phyloP scores from a whole-genome alignment of 2,329 filamentous ascomycete genomes.

The Nothophaeocryptopus gaeumannii region DNA sequence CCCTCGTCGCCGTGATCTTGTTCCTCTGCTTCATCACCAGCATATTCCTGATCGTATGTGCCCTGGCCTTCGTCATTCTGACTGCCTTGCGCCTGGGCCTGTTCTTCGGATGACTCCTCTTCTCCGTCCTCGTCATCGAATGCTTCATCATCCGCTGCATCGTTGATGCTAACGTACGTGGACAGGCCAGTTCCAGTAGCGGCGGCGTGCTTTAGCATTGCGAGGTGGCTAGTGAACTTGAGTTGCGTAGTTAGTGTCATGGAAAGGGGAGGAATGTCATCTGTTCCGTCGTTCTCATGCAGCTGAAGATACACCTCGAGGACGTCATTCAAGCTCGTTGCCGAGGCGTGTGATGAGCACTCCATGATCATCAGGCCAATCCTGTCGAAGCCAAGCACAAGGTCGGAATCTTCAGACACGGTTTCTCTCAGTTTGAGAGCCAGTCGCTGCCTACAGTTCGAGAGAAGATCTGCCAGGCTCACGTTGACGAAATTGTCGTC shows the following conservation, averaged over 20 bases:
- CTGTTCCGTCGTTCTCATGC: constrained; percentile 56
- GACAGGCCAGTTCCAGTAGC: constrained; percentile 58
- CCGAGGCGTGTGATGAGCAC: constrained; percentile 49
- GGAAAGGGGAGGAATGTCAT: constrained; percentile 55
- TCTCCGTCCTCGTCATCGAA: constrained; percentile 18
- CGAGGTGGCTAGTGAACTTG: constrained; percentile 53
- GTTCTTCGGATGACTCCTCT: constrained; percentile 3
- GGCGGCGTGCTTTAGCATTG: constrained; percentile 52
- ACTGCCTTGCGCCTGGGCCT: constrained; percentile 6
- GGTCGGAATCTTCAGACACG: constrained; percentile 56
- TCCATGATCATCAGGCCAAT: constrained; percentile 58
- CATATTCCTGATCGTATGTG: neutral
- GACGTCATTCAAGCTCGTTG: constrained; percentile 56
- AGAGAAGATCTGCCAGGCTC: constrained; percentile 55
- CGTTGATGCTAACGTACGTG: constrained; percentile 37
- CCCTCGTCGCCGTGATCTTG: constrained; percentile 9
- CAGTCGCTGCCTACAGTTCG: constrained; percentile 44
- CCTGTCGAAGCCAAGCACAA: constrained; percentile 55
- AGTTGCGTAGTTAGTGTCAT: constrained; percentile 55
- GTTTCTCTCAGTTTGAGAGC: constrained; percentile 52
- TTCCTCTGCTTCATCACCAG: constrained; percentile 5
- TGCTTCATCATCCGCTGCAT: constrained; percentile 19
- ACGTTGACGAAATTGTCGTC: constrained; percentile 55
- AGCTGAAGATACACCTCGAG: constrained; percentile 59
- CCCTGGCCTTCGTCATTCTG: constrained; percentile 5